Conservation (phyloP, 768 basidiomycete genomes). For the Termitomyces bulborhizus region DNA sequence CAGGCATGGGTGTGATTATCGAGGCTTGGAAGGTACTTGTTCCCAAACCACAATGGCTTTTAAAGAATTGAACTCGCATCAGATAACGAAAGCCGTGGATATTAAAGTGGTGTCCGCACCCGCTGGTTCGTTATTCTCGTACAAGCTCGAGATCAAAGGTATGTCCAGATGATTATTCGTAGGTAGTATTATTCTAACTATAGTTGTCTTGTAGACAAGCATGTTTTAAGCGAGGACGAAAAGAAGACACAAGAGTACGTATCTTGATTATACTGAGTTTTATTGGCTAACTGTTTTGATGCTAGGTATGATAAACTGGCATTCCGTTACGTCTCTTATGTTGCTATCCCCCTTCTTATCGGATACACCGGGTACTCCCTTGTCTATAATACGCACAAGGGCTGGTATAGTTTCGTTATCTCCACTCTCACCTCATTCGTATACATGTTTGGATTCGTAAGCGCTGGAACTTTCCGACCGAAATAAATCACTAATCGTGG, state of each 20-base stretch:
- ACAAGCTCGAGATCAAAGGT: slow-evolving; percentile 80
- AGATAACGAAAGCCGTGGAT: slow-evolving; percentile 91
- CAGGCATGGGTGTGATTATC: slow-evolving; percentile 73
- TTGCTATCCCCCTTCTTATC: slow-evolving; percentile 73
- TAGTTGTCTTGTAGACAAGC: slow-evolving; percentile 61
- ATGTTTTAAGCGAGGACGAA: slow-evolving; percentile 94
- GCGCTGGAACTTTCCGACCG: slow-evolving; percentile 24
- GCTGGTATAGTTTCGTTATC: slow-evolving; percentile 96
- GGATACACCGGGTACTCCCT: slow-evolving; percentile 79
- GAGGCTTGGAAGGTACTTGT: slow-evolving; percentile 88
- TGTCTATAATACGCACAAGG: slow-evolving; percentile 76
- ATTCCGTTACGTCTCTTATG: slow-evolving; percentile 92
- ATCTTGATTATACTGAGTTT: not conserved
- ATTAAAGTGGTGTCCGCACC: slow-evolving; percentile 61
- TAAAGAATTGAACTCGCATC: slow-evolving; percentile 7
- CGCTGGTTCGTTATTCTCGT: slow-evolving; percentile 66
- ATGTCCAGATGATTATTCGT: slow-evolving; percentile 12
- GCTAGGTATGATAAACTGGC: slow-evolving; percentile 84
- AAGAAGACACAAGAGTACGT: slow-evolving; percentile 94
- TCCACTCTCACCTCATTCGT: slow-evolving; percentile 90
- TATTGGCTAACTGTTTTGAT: slow-evolving; percentile 4
- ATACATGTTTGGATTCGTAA: slow-evolving; percentile 96
- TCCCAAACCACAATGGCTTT: not conserved
- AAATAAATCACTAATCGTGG: not conserved
- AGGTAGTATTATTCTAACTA: not conserved